Evolutionary conservation across 129 eudicot species (phyloP), one percentile per base, ranked within the genome.

Genomic region (Cynara cardunculus): DNA sequence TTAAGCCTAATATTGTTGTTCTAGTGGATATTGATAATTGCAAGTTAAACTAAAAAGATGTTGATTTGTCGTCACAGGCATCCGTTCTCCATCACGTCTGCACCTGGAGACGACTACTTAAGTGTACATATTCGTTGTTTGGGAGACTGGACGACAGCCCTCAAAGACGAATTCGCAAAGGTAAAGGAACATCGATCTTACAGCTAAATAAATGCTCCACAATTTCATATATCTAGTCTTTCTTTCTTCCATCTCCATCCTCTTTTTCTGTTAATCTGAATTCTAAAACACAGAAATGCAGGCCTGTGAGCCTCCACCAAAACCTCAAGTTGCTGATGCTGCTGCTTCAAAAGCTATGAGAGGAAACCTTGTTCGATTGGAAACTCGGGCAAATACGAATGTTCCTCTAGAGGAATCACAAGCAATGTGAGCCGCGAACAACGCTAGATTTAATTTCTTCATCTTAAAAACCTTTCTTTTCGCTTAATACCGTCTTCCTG

Each of bases 11-110:
- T 34, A 9, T 34, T 6, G 9, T 34, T 5, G 39, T n/a, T n/a
- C n/a, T 34, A 34, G 8, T 34, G 9, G 39, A 34, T 41, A 41
- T 41, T 41, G 53, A 41, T 41, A 11, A 11, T 41, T 41, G 53
- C 16, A 41, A 41, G 53, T 41, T 41, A 41, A 56, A 56, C 65
- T 25, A 31, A 16, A 41, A 49, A 70, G 35, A 22, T 22, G 25
- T 25, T 41, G 24, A 74, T 46, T 67, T 30, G 24, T 71, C 16
- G 24, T 83, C 3, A 24, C 87, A 95, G 99, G 99, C 99, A 95
- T 95, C 99, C 99, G 1, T 95, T 95, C 83, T 90, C 99, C 12
- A 92, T 95, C 72, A 95, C 99, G 72, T 95, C 99, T 77, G 99
- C 99, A 39, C 99, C 99, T 25, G 94, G 78, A 41, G 99, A 95